phyloP scores from a whole-genome alignment of 1,284 basidiomycete species.

The Puccinia horiana region DNA sequence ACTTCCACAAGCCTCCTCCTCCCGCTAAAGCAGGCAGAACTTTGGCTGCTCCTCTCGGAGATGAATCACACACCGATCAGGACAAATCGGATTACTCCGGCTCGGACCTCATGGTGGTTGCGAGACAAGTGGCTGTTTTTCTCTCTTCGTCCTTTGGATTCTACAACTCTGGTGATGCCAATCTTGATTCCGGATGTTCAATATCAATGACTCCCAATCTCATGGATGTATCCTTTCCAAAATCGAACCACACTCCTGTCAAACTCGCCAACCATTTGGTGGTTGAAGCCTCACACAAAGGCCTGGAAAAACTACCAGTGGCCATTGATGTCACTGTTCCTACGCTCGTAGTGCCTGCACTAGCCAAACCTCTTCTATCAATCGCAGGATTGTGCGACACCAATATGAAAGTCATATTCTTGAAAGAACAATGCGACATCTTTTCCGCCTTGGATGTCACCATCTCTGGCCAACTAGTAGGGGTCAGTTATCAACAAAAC shows the following conservation, averaged over 20 bases:
- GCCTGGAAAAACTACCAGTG: no score
- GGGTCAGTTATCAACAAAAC: no score
- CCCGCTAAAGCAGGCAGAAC: background rate
- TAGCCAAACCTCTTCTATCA: background rate
- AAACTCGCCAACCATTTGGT: background rate
- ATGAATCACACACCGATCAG: background rate
- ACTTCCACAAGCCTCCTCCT: background rate
- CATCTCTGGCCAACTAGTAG: no score
- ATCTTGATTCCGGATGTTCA: background rate
- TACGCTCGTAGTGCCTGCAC: background rate
- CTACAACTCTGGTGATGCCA: no score
- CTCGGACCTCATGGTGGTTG: background rate
- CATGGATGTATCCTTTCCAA: background rate
- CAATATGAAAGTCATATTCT: background rate
- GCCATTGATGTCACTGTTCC: background rate
- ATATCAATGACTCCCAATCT: constrained; percentile 1
- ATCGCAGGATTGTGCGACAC: background rate
- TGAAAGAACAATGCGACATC: background rate
- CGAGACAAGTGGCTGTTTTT: background rate
- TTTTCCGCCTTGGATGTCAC: background rate
- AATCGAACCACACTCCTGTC: background rate
- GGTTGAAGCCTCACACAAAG: background rate
- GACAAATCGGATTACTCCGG: background rate
- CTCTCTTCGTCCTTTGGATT: no score
- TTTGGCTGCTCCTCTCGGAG: background rate